A percentile compares a stretch with the other conserved stretches of the same genome.
phyloP scores from a whole-genome alignment of 805 yeast species.

The Candida chilensis region DNA sequence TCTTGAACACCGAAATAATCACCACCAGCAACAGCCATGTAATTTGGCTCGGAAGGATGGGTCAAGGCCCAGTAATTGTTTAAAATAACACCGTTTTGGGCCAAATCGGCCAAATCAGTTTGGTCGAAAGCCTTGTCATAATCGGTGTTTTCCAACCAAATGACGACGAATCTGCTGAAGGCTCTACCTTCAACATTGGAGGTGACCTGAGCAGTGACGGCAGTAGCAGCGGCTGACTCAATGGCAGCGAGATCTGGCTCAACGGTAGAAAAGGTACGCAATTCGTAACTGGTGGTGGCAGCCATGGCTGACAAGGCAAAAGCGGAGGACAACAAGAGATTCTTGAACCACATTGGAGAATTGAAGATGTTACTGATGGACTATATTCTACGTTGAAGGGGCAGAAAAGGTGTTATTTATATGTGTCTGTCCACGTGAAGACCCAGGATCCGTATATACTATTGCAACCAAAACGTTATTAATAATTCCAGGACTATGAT shows the following conservation, averaged over 20 bases:
- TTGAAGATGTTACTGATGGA: too few relatives aligned
- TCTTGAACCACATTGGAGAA: too few relatives aligned
- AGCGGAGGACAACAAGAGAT: too few relatives aligned
- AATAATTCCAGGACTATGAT: too few relatives aligned
- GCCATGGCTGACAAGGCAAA: too few relatives aligned
- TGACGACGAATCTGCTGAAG: constrained; percentile 28
- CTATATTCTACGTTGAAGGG: too few relatives aligned
- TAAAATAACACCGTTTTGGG: constrained; percentile 32
- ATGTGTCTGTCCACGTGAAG: too few relatives aligned
- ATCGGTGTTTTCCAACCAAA: constrained; percentile 46
- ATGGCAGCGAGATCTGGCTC: constrained; percentile 20
- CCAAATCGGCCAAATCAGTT: constrained; percentile 30
- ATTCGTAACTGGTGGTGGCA: constrained; percentile 8
- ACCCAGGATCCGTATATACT: too few relatives aligned
- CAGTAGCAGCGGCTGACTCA: constrained; percentile 19
- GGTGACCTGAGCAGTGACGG: constrained; percentile 16
- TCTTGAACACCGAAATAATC: constrained; percentile 38
- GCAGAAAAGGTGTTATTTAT: too few relatives aligned
- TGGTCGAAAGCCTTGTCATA: constrained; percentile 39
- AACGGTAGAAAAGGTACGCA: constrained; percentile 16
- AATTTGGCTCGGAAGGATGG: constrained; percentile 49
- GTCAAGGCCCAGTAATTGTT: constrained; percentile 43
- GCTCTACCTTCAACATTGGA: constrained; percentile 26
- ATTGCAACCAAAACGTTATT: too few relatives aligned
- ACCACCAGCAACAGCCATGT: constrained; percentile 39